These are phyloP conservation scores for Serendipita sp. DNA, from an alignment of 768 basidiomycete species.

Conservation along the genomic window DNA sequence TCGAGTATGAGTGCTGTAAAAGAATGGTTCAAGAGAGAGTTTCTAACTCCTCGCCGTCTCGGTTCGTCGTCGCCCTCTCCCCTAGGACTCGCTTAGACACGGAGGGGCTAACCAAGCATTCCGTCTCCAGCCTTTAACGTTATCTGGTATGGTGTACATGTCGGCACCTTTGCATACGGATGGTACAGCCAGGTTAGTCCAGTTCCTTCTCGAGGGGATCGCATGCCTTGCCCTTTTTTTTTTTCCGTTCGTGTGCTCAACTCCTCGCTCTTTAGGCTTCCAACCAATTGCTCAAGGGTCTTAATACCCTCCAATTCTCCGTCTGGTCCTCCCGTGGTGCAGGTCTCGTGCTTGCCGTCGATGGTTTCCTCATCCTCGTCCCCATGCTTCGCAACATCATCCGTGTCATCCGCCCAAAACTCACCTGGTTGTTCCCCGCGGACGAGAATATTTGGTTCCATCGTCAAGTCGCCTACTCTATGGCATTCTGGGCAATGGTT, in stretches of 20 bases:
- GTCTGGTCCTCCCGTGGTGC: constrained; percentile 88
- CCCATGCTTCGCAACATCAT: constrained; percentile 85
- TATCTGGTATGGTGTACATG: constrained; percentile 65
- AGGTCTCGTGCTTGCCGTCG: constrained; percentile 75
- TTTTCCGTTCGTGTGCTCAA: background rate
- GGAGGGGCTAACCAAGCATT: constrained; percentile 16
- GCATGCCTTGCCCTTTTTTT: background rate
- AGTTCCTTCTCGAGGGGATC: background rate
- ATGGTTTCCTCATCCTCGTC: constrained; percentile 72
- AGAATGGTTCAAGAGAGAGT: constrained; percentile 59
- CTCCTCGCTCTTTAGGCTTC: constrained; percentile 28
- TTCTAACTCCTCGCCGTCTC: constrained; percentile 46
- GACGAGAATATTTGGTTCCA: constrained; percentile 97
- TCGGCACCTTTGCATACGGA: constrained; percentile 66
- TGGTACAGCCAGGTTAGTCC: constrained; percentile 63
- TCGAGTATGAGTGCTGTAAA: constrained; percentile 33
- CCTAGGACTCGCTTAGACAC: background rate
- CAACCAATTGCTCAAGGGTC: constrained; percentile 46
- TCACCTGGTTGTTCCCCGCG: constrained; percentile 74
- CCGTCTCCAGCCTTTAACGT: constrained; percentile 11
- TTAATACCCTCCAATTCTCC: constrained; percentile 67
- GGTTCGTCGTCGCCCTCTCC: background rate
- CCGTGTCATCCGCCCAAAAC: constrained; percentile 61
- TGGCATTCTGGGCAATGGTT: constrained; percentile 85
- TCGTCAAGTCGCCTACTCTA: constrained; percentile 82